phyloP scores from a whole-genome alignment of 2,329 filamentous ascomycete genomes.

The Pestalotiopsis sp. region DNA sequence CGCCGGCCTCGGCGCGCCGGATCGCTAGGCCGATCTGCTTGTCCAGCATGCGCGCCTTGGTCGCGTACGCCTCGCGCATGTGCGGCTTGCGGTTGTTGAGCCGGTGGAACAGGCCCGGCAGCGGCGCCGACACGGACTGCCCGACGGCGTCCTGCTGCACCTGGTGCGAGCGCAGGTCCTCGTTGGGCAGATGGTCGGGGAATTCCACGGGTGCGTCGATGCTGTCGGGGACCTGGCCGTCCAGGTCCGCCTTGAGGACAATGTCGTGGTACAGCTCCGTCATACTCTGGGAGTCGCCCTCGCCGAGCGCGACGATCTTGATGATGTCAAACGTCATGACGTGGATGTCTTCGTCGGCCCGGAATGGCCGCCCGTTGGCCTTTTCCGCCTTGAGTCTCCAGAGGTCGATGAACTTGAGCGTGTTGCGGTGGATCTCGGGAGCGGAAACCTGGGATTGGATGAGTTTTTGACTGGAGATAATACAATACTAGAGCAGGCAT shows the following conservation, averaged over 20 bases:
- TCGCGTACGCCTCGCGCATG: constrained; percentile 12
- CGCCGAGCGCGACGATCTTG: constrained; percentile 31
- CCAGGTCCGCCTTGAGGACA: constrained; percentile 2
- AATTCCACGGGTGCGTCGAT: constrained; percentile 10
- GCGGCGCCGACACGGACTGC: constrained; percentile 3
- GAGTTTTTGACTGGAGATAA: neutral
- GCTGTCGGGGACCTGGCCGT: neutral
- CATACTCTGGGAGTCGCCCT: constrained; percentile 15
- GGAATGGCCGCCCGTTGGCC: constrained; percentile 30
- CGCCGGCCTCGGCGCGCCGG: constrained; percentile 14
- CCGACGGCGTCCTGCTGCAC: constrained; percentile 15
- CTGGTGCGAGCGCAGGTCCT: constrained; percentile 11
- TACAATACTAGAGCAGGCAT: neutral
- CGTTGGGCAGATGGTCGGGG: constrained; percentile 10
- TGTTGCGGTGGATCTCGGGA: constrained; percentile 32
- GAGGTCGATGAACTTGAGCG: constrained; percentile 28
- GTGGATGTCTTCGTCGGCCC: constrained; percentile 29
- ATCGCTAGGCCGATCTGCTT: constrained; percentile 14
- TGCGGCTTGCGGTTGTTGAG: constrained; percentile 12
- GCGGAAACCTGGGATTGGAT: constrained; percentile 27
- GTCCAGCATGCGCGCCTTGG: constrained; percentile 15
- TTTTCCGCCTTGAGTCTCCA: constrained; percentile 32
- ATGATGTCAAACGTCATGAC: constrained; percentile 34
- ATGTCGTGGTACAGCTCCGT: constrained; percentile 13
- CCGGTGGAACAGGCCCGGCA: constrained; percentile 14